A percentile compares a stretch with the other conserved stretches of the same genome.
These are phyloP conservation scores for Umbelopsis isabellina DNA, from an alignment of 192 early-diverging fungal species.

Conservation along the genomic window DNA sequence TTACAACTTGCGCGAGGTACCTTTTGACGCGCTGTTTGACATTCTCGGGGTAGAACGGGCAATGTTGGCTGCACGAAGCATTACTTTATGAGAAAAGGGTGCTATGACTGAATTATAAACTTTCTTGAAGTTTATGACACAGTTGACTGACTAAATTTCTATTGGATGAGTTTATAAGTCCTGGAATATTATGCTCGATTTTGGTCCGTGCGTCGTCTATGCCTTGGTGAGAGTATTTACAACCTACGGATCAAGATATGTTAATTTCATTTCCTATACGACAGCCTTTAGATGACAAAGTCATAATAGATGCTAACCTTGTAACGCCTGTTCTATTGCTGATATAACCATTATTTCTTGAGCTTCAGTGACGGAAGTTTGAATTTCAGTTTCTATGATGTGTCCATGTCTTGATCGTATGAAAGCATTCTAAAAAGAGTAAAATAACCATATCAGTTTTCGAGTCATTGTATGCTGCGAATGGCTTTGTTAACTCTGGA, in stretches of 20 bases:
- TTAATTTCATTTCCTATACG: not conserved
- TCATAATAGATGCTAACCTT: conserved; percentile 14
- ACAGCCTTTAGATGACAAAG: not conserved
- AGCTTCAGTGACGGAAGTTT: conserved; percentile 9
- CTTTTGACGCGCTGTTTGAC: conserved; percentile 4
- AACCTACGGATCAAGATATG: not conserved
- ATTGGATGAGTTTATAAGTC: conserved; percentile 19
- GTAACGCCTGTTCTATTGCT: conserved; percentile 26
- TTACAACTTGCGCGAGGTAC: not conserved
- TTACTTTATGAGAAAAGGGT: not conserved
- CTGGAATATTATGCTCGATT: conserved; percentile 18
- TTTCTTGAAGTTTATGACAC: conserved; percentile 11
- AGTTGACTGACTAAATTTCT: not conserved
- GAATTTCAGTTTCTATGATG: conserved; percentile 28
- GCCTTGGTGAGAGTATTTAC: conserved; percentile 1
- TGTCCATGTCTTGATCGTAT: conserved; percentile 33
- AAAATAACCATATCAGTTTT: not conserved
- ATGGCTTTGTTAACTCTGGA: no score
- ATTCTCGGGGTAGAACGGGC: not conserved
- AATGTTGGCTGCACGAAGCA: conserved; percentile 14
- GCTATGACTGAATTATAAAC: not conserved
- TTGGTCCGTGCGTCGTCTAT: conserved; percentile 6
- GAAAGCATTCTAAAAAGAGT: conserved; percentile 5
- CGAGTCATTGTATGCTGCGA: not conserved
- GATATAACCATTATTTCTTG: conserved; percentile 35